Evolutionary conservation across 805 yeast species (phyloP), one percentile per base, ranked within the genome.

Genomic region (Maudiozyma bulderi): DNA sequence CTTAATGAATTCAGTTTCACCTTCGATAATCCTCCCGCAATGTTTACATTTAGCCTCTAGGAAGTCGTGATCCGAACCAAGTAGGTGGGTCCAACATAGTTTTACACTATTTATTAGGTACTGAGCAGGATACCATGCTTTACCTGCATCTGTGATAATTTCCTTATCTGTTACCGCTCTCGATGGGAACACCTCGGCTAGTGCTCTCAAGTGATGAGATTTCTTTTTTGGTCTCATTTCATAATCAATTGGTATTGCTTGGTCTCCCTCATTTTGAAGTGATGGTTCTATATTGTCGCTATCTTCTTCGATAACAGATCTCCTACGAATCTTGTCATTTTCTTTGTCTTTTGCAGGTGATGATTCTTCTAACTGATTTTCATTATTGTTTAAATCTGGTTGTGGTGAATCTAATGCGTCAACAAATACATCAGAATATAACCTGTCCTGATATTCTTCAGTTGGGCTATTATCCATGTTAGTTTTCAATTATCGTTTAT

Each of bases 21-120:
- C 42, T 33, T 38, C 14, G 10, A 55, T 39, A 26, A 51, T 33
- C 29, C 32, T 26, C 9, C 52, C 49, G 26, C 55, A 49, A 35
- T 49, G 49, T 47, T 52, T 54, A 45, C 57, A 55, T 48, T 50
- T 54, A 8, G 39, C 47, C 11, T 30, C 7, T 1, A 26, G n/a
- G 14, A 51, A 34, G 8, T 30, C 14, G 13, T 38, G 32, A 34
- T 55, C 53, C 30, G 44, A 35, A 7, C 44, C 49, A 2, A 54
- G 43, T 14, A 49, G 54, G 44, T 54, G 57, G 6, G 57, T 49
- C 56, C 56, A 52, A 30, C 45, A 47, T 10, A 40, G 33, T 5
- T 48, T 30, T 30, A 28, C 40, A 38, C 41, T 49, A 15, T 48
- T 53, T 8, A 30, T 41, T 6, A 47, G 42, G 15, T 47, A 11